Base-by-base conservation (phyloP, 192 early-diverging fungal species). In the Pilaira anomala region DNA sequence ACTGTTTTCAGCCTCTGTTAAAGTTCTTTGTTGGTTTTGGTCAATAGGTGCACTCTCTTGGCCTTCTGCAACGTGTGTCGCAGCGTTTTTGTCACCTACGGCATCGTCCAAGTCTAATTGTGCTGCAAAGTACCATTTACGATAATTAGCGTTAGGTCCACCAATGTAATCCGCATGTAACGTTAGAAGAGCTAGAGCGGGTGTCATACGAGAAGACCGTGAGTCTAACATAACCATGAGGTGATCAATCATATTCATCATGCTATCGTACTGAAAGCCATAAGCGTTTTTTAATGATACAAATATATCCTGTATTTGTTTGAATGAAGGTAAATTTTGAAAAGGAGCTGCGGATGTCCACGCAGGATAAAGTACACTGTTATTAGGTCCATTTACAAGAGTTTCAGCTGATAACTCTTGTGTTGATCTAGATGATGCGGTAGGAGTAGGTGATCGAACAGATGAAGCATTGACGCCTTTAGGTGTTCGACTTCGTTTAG, bases 121-220 rank as follows among this genome's bases (percentile, higher is more conserved):
- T 7, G 88, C 82, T 33, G 87, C 86, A 76, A 93, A 91, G 77
- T 85, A 93, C 91, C 91, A 93, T 64, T 86, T 88, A 29, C 89
- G 83, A 76, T 91, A 93, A 76, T 93, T 93, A 44, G 89, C 87
- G 57, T 91, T 78, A 44, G 87, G 85, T 18, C 91, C 91, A 59
- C 89, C 91, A 64, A 93, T 83, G 60, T 87, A 91, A 60, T 93
- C 91, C 7, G 89, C 87, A 61, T 93, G 89, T 18, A 93, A 65
- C 53, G 85, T 90, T 16, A 87, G 72, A 26, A 93, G 62, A 26
- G 89, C 88, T 71, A 87, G 81, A 9, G 76, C 77, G 14, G 86
- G 82, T 18, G 78, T 78, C 89, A 91, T 93, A 14, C 91, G 83
- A 40, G 88, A 88, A 6, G 89, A 82, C 45, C 91, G 81, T 40